Evolutionary conservation across 2,329 filamentous ascomycete species (phyloP), one percentile per base, ranked within the genome.

Genomic region (Ceratocystis huliohia): DNA sequence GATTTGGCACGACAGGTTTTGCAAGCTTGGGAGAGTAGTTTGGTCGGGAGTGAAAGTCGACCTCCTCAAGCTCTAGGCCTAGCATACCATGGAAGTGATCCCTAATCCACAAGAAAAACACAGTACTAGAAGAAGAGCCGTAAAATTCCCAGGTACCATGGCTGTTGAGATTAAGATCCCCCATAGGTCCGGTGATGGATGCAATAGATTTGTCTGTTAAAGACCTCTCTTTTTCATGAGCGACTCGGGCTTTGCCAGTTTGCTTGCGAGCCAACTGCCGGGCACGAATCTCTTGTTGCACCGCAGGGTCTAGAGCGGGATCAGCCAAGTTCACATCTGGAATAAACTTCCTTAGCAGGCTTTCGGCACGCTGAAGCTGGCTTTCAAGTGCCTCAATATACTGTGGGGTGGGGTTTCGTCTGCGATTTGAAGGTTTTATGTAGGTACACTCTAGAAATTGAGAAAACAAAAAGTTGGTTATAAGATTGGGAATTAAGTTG

Each of bases 81-180:
- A 94, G 81, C 70, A 94, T 80, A 68, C 87, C 85, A 57, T 89
- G 88, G 70, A 96, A 89, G 72, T 96, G 88, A 72, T 95, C 89
- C 72, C 91, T 88, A 82, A 99, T 87, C 65, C 89, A 86, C 69
- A 85, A 84, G 71, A 96, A 82, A 74, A 96, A 99, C 69, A 93
- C 90, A 56, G 92, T 83, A 2, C 93, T 92, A 0, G 94, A 97
- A 0, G 93, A 96, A 69, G 89, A 88, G 61, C 94, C 94, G 73
- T 96, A 91, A 72, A 96, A 99, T 75, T 97, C 92, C 86, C 91
- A 96, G 71, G 94, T 86, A 53, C 93, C 93, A 71, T 87, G 85
- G 71, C 97, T 93, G 71, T 96, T 91, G 44, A 97, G 81, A 72
- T 97, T 93, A 20, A 99, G 81, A 73, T 92, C 89, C 45, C 93